Percentiles rank a stretch among this genome's conserved stretches.
phyloP scores from a whole-genome alignment of 306 rosid species.

The Fragaria iinumae region DNA sequence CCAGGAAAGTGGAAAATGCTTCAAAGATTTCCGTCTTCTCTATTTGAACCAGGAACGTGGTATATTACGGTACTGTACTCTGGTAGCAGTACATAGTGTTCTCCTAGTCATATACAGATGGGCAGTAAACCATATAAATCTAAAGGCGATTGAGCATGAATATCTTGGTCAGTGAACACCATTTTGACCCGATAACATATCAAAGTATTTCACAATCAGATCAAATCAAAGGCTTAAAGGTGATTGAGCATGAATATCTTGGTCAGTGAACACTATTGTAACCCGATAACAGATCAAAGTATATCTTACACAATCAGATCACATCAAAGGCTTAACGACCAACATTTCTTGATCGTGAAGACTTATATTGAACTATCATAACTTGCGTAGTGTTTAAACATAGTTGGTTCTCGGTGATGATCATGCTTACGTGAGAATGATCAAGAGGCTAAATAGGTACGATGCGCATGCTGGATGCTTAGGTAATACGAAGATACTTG shows the following conservation, averaged over 20 bases:
- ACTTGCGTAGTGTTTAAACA: background rate
- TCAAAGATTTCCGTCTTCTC: background rate
- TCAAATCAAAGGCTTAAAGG: too few species aligned
- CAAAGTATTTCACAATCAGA: too few species aligned
- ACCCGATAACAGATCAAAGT: background rate
- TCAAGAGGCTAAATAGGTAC: constrained; percentile 6
- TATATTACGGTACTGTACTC: background rate
- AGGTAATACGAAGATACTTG: constrained; percentile 18
- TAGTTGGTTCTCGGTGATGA: background rate
- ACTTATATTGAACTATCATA: background rate
- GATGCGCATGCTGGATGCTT: constrained; percentile 48
- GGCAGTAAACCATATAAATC: background rate
- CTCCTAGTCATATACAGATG: background rate
- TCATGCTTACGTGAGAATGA: constrained; percentile 54
- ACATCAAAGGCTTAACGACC: background rate
- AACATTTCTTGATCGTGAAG: background rate
- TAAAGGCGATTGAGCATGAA: too few species aligned
- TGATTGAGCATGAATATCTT: too few species aligned
- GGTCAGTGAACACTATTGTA: background rate
- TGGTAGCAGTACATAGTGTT: background rate
- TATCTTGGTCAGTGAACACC: too few species aligned
- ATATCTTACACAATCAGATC: background rate
- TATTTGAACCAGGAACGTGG: background rate
- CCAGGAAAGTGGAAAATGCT: background rate
- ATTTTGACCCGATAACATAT: too few species aligned